Percentiles rank a stretch among this genome's conserved stretches.
Evolutionary conservation across 768 basidiomycete genomes (phyloP).

Genomic region (Plicaturopsis crispa): DNA sequence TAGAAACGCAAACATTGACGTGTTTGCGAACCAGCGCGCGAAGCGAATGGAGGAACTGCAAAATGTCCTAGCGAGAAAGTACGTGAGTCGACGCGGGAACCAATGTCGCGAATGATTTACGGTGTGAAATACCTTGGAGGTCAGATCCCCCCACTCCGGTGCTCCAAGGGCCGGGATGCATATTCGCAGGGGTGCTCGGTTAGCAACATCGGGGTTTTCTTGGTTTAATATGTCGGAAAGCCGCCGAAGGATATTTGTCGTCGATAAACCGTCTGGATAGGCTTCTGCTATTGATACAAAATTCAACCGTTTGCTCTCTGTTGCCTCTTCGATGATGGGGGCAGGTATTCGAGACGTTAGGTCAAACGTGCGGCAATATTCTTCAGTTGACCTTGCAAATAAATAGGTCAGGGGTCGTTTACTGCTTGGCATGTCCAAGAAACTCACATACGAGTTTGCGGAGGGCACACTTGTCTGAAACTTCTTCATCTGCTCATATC

Average conservation of each 20-base stretch:
- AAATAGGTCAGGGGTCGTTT: constrained; percentile 5
- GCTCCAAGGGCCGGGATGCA: constrained; percentile 60
- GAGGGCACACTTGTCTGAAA: constrained; percentile 78
- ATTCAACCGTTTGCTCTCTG: too few relatives aligned
- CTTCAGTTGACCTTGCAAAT: constrained; percentile 38
- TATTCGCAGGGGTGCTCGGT: constrained; percentile 48
- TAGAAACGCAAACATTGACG: constrained; percentile 55
- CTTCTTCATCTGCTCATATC: constrained; percentile 89
- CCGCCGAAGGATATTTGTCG: too few relatives aligned
- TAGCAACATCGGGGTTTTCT: too few relatives aligned
- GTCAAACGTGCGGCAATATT: constrained; percentile 69
- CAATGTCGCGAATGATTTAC: not conserved
- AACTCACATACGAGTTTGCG: constrained; percentile 39
- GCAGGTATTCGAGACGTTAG: constrained; percentile 56
- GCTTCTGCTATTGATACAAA: too few relatives aligned
- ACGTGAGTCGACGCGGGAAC: not conserved
- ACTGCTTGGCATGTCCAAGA: constrained; percentile 4
- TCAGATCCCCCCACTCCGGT: constrained; percentile 61
- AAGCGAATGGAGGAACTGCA: constrained; percentile 66
- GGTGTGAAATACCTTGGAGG: constrained; percentile 34
- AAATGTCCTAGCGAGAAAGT: constrained; percentile 47
- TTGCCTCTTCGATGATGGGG: constrained; percentile 36
- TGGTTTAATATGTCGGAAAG: too few relatives aligned
- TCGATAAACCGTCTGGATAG: too few relatives aligned
- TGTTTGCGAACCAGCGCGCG: constrained; percentile 50